Percentiles rank a stretch among this genome's conserved stretches.
Conservation (phyloP, 306 rosid genomes). For the Crataegus laevigata region DNA sequence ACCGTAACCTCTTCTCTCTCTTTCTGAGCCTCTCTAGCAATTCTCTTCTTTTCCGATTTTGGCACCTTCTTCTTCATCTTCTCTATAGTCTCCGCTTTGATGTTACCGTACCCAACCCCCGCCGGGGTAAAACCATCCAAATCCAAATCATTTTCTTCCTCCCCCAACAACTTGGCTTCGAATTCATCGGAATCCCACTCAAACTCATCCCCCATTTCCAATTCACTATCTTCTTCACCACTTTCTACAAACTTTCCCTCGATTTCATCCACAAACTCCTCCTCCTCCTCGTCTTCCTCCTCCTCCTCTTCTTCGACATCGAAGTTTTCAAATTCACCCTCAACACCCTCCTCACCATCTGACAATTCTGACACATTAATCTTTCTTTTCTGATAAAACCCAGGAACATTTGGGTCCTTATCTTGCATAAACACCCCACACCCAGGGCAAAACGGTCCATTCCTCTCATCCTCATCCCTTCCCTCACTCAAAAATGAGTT, state of each 20-base stretch:
- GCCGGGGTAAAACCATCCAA: constrained; percentile 69
- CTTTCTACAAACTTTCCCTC: constrained; percentile 25
- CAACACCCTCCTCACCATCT: constrained; percentile 28
- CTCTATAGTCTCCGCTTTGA: constrained; percentile 53
- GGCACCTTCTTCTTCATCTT: constrained; percentile 61
- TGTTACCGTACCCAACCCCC: constrained; percentile 83
- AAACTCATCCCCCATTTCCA: constrained; percentile 30
- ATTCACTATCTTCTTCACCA: constrained; percentile 23
- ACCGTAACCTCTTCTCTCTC: constrained; percentile 85
- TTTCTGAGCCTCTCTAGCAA: constrained; percentile 62
- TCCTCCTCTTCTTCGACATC: constrained; percentile 17
- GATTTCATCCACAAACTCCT: constrained; percentile 22
- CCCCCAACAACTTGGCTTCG: constrained; percentile 56
- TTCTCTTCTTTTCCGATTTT: constrained; percentile 68
- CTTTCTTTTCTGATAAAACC: constrained; percentile 51
- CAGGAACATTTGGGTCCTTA: constrained; percentile 60
- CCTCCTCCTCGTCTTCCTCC: constrained; percentile 16
- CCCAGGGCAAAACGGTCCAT: constrained; percentile 81
- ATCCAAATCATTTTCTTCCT: constrained; percentile 38
- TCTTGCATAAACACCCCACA: constrained; percentile 95
- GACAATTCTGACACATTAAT: constrained; percentile 19
- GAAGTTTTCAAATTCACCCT: constrained; percentile 19
- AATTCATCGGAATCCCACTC: constrained; percentile 76
- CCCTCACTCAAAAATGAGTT: constrained; percentile 75
- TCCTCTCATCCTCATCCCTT: constrained; percentile 74